A percentile compares a stretch with the other conserved stretches of the same genome.
Evolutionary conservation across 129 eudicot genomes (phyloP).

Genomic region (Escallonia herrerae): DNA sequence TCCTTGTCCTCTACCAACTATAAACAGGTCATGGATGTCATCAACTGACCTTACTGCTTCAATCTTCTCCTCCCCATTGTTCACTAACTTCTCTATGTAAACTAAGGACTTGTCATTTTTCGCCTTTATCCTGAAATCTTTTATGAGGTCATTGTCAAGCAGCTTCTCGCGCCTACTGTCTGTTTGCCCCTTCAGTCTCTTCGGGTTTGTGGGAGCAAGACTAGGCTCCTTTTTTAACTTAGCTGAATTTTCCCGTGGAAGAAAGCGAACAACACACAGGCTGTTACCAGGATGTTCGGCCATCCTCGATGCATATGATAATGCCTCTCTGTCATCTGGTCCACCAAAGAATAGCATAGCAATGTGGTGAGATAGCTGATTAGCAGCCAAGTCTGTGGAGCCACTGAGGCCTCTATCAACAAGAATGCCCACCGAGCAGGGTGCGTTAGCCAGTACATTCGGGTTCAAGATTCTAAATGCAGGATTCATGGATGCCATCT

Average conservation of each 20-base stretch:
- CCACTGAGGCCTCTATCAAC: constrained; percentile 80
- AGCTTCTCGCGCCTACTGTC: constrained; percentile 55
- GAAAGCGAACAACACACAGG: constrained; percentile 54
- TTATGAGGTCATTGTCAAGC: constrained; percentile 52
- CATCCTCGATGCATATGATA: constrained; percentile 72
- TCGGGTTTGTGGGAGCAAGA: constrained; percentile 22
- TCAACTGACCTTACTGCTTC: constrained; percentile 65
- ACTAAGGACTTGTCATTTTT: constrained; percentile 28
- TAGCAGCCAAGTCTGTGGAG: constrained; percentile 43
- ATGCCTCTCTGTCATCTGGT: constrained; percentile 79
- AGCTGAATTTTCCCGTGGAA: constrained; percentile 24
- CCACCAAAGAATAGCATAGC: constrained; percentile 86
- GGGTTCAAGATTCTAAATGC: constrained; percentile 55
- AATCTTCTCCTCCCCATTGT: constrained; percentile 72
- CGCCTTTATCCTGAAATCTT: constrained; percentile 35
- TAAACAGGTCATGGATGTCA: constrained; percentile 46
- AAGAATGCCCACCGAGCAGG: constrained; percentile 83
- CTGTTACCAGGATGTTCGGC: constrained; percentile 47
- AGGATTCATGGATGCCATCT: constrained; percentile 75
- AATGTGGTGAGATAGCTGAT: constrained; percentile 45
- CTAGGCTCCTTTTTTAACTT: neutral
- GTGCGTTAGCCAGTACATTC: constrained; percentile 62
- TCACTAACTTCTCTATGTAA: constrained; percentile 39
- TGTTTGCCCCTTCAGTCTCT: constrained; percentile 42
- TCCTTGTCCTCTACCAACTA: constrained; percentile 87